Evolutionary conservation across 2,329 filamentous ascomycete species (phyloP), one percentile per base, ranked within the genome.

Genomic region (Sporothrix brunneoviolacea): DNA sequence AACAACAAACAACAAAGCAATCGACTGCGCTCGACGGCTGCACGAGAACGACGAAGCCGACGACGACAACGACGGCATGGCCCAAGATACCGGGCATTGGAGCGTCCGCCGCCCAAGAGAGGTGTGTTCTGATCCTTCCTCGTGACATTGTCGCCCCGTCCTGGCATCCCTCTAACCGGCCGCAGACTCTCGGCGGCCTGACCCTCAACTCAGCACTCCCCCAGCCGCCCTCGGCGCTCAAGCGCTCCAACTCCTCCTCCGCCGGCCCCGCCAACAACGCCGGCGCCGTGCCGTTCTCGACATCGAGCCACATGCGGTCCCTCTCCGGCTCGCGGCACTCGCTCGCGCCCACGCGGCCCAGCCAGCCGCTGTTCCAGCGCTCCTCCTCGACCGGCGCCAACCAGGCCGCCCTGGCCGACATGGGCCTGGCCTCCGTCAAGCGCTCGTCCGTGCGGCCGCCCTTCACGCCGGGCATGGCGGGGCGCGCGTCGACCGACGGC

Each of bases 71-170:
- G 30, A 51, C 67, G 74, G 55, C 63, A 94, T 94, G 89, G 88
- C 88, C 71, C 88, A 93, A 72, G 88, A 94, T 63, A 82, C 83
- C 55, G 87, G 86, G 63, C 75, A 93, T 64, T 96, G 91, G 79
- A 95, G 90, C 64, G 88, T 94, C 66, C 89, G 89, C 70, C 85
- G 91, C 64, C 86, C 88, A 60, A 82, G 91, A 77, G 91, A 96
- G 79, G 90, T 94, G 76, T 67, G 57, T 45, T 21, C 39, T 41
- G n/a, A 10, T 54, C 24, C 24, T 10, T 28, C 24, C n/a, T n/a
- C n/a, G n/a, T n/a, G n/a, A n/a, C n/a, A n/a, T n/a, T n/a, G n/a
- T n/a, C n/a, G n/a, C n/a, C 24, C 24, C 24, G 53, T 47, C 50
- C 41, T 41, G 48, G 27, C 35, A 9, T 8, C 5, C 37, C 37